Conservation (phyloP, 441 rosid genomes). For the Adansonia gregorii region DNA sequence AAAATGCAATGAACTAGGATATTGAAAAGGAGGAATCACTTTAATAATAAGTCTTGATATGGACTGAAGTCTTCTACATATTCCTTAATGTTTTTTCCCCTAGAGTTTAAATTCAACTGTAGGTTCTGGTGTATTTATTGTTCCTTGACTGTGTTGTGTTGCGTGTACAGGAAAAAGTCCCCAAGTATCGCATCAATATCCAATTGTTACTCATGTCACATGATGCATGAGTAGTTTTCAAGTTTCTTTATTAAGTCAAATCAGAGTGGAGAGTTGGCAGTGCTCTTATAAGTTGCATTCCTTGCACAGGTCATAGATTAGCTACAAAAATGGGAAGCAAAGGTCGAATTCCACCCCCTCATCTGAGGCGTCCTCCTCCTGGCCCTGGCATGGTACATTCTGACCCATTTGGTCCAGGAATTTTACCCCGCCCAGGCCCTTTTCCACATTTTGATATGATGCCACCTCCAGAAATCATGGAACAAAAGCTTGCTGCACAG, state of each 20-base stretch:
- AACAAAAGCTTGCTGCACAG: conserved; percentile 84
- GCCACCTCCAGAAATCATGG: conserved; percentile 85
- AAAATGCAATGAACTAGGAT: background rate
- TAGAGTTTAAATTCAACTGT: conserved; percentile 6
- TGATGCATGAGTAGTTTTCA: conserved; percentile 16
- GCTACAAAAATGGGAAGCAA: conserved; percentile 67
- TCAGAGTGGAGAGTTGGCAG: background rate
- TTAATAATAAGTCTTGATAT: background rate
- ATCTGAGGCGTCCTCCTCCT: conserved; percentile 66
- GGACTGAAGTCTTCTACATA: background rate
- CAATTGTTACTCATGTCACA: conserved; percentile 13
- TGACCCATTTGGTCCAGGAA: conserved; percentile 60
- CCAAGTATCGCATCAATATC: background rate
- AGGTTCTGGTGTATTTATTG: background rate
- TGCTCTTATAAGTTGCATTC: conserved; percentile 14
- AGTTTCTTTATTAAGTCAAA: background rate
- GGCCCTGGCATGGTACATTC: conserved; percentile 60
- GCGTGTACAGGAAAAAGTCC: background rate
- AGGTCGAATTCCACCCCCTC: conserved; percentile 76
- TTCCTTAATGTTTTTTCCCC: background rate
- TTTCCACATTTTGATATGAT: conserved; percentile 70
- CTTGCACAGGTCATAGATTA: conserved; percentile 30
- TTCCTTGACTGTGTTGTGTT: background rate
- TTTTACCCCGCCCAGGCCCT: conserved; percentile 51
- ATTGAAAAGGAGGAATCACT: background rate